Base-by-base conservation (phyloP, 495 filamentous ascomycete genomes). In the Hypoxylon perforatum region DNA sequence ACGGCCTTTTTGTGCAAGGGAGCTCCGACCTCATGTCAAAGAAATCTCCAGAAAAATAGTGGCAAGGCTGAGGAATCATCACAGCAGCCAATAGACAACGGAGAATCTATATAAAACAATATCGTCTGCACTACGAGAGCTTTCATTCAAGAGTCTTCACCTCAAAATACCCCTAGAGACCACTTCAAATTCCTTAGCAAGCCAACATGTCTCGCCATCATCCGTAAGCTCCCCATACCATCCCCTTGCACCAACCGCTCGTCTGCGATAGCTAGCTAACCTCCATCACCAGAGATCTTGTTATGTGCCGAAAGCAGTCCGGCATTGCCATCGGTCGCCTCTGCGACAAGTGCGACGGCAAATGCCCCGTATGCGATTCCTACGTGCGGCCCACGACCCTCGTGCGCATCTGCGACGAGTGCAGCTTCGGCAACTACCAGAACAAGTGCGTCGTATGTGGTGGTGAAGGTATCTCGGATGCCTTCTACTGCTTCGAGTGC, bases 401-500 rank as follows among this genome's bases (percentile, higher is more conserved):
- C 30, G 94, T 96, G 52, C 90, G 94, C 64, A 98, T 99, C 81
- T 99, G 95, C 83, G 95, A 99, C 80, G 95, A 99, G 80, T 99
- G 95, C 83, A 91, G 90, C 73, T 99, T 99, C 77, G 95, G 95
- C 71, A 99, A 99, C 82, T 99, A 98, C 81, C 95, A 98, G 82
- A 99, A 99, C 80, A 99, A 99, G 76, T 99, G 95, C 74, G 92
- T 98, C 22, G 95, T 99, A 21, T 99, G 95, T 77, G 95, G 95
- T 79, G 95, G 95, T 65, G 95, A 99, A 82, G 95, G 95, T 14
- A 99, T 99, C 76, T 94, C 91, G 36, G 95, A 99, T 75, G 95
- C 95, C n/a, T 98, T 99, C 80, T 99, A 99, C 82, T 99, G 95
- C 84, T 98, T 97, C 75, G 96, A 99, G 76, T 99, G 95, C 77